Percentiles rank a stretch among this genome's conserved stretches.
Conservation (phyloP, 23 red algal species). For the Chondrus crispus region DNA sequence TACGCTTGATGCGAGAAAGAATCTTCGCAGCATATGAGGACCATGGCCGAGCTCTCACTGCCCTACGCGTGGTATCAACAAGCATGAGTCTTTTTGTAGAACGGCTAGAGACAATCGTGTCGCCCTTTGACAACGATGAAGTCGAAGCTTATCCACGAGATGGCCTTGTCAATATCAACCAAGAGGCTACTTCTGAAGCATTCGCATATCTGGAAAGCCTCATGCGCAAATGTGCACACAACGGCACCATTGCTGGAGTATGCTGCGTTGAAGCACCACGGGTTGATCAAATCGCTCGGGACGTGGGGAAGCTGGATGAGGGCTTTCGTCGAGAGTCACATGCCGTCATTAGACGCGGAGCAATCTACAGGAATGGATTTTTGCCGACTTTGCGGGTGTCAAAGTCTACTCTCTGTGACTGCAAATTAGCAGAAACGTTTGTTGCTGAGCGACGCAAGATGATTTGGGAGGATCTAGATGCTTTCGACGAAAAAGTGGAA, state of each 20-base stretch:
- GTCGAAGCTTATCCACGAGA: too few relatives aligned
- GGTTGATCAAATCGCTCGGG: neutral
- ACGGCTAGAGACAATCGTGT: neutral
- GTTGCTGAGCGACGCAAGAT: slow-evolving; percentile 23
- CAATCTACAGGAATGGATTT: slow-evolving; percentile 25
- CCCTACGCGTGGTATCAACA: neutral
- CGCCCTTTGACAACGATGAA: neutral
- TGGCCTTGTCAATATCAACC: neutral
- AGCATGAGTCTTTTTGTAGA: neutral
- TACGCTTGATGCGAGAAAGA: neutral
- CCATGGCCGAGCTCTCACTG: neutral
- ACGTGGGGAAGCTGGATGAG: neutral
- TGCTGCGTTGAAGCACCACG: slow-evolving; percentile 44
- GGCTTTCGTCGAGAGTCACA: slow-evolving; percentile 10
- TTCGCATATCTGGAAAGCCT: neutral
- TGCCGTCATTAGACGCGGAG: slow-evolving; percentile 6
- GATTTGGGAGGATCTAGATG: slow-evolving; percentile 23
- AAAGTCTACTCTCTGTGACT: slow-evolving; percentile 23
- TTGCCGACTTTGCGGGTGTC: slow-evolving; percentile 37
- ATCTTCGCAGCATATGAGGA: slow-evolving; percentile 29
- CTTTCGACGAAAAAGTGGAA: slow-evolving; percentile 6
- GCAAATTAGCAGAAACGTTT: slow-evolving; percentile 43
- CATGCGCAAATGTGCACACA: neutral
- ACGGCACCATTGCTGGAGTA: slow-evolving; percentile 18
- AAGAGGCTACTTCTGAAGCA: slow-evolving; percentile 6